Percentiles rank a stretch among this genome's conserved stretches.
Conservation (phyloP, 139 green algal genomes). For the Chlamydomonas sp. region DNA sequence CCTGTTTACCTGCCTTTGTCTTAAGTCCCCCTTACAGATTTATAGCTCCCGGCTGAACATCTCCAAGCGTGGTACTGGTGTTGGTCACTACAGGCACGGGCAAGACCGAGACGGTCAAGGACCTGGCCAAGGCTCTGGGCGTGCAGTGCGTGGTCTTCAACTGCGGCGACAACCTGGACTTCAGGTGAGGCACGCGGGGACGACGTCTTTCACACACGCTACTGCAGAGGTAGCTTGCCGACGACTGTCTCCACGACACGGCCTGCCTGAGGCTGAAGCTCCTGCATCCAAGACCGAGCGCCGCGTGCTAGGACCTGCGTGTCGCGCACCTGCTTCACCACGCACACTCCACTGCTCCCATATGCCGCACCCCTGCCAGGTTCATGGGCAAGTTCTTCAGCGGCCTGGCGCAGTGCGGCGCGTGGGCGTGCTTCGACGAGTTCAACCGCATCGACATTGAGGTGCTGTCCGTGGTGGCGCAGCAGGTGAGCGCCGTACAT, state of each 20-base stretch:
- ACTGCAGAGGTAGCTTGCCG: no score
- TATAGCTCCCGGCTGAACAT: not conserved
- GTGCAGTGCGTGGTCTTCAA: conserved; percentile 91
- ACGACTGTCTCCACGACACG: no score
- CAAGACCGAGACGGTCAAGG: conserved; percentile 89
- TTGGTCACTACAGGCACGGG: conserved; percentile 60
- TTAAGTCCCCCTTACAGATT: not conserved
- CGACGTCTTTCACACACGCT: not conserved
- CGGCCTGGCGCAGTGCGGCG: conserved; percentile 69
- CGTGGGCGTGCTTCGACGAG: conserved; percentile 92
- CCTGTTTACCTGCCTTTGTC: not conserved
- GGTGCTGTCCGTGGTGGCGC: conserved; percentile 64
- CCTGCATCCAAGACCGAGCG: not conserved
- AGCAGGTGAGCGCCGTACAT: conserved; percentile 46
- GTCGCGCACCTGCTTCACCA: not conserved
- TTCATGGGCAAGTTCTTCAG: conserved; percentile 81
- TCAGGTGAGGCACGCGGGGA: conserved; percentile 46
- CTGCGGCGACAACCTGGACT: conserved; percentile 87
- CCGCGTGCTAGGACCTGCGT: not conserved
- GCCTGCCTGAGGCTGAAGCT: no score
- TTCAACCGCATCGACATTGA: conserved; percentile 92
- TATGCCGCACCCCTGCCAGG: not conserved
- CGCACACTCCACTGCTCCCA: not conserved
- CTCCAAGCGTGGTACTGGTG: not conserved
- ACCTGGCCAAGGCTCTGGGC: conserved; percentile 61